A percentile compares a stretch with the other conserved stretches of the same genome.
These are phyloP conservation scores for Trametopsis cervina DNA, from an alignment of 768 basidiomycete species.

Conservation along the genomic window DNA sequence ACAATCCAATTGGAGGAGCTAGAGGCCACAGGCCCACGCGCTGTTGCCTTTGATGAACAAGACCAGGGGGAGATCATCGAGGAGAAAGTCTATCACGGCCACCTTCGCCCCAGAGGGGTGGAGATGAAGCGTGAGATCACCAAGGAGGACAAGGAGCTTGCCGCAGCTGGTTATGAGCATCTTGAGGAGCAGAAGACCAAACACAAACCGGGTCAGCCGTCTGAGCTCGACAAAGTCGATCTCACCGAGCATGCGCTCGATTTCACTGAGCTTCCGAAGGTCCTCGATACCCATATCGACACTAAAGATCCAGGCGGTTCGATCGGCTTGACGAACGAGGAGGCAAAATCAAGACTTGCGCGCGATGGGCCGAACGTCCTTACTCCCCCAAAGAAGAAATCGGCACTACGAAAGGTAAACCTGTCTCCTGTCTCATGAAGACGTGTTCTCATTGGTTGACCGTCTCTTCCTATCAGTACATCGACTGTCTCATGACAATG, in stretches of 20 bases:
- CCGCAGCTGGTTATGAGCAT: constrained; percentile 64
- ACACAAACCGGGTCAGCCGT: constrained; percentile 22
- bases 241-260: constrained; percentile 49
- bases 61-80: constrained; percentile 23
- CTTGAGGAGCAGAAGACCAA: constrained; percentile 37
- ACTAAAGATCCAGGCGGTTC: constrained; percentile 45
- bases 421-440: constrained; percentile 3
- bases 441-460: constrained; percentile 4
- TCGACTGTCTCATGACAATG: constrained; percentile 52
- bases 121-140: constrained; percentile 59
- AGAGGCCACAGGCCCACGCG: constrained; percentile 27
- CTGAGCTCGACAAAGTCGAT: constrained; percentile 40
- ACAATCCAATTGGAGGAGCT: constrained; percentile 22
- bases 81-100: constrained; percentile 21
- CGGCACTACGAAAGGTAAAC: constrained; percentile 56
- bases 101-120: constrained; percentile 42
- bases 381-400: constrained; percentile 63
- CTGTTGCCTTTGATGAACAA: constrained; percentile 43
- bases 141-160: constrained; percentile 60
- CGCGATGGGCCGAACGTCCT: constrained; percentile 56
- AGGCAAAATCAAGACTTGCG: constrained; percentile 47
- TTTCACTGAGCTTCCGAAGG: constrained; percentile 32
- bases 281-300: constrained; percentile 44
- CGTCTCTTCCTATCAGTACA: constrained; percentile 35
- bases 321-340: constrained; percentile 42